These are phyloP conservation scores for Populus deltoides DNA, from an alignment of 345 rosid genomes.

Conservation along the genomic window DNA sequence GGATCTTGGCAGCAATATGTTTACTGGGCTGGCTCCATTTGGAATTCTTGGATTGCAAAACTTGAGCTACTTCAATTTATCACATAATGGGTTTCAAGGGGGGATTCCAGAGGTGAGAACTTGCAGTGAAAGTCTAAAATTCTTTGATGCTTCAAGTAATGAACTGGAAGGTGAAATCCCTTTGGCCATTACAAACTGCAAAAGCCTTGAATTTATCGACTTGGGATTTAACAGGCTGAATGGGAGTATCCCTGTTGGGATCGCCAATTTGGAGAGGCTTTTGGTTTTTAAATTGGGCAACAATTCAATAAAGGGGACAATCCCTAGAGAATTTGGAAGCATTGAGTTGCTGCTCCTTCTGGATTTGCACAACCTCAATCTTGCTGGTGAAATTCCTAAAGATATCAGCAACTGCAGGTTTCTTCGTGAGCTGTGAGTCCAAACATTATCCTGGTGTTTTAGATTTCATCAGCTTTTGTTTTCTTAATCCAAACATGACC, in stretches of 20 bases:
- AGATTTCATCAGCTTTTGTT: constrained; percentile 16
- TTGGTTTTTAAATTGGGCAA: constrained; percentile 64
- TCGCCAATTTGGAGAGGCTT: constrained; percentile 51
- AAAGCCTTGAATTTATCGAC: constrained; percentile 67
- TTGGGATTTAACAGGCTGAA: constrained; percentile 69
- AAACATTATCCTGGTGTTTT: constrained; percentile 10
- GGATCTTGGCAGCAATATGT: constrained; percentile 75
- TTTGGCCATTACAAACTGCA: constrained; percentile 55
- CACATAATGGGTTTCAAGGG: constrained; percentile 65
- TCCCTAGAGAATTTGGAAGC: constrained; percentile 58
- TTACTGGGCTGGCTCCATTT: constrained; percentile 68
- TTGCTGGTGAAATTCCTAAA: constrained; percentile 58
- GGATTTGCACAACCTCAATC: constrained; percentile 78
- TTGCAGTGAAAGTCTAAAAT: constrained; percentile 58
- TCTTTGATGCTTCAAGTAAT: constrained; percentile 78
- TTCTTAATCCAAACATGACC: constrained; percentile 17
- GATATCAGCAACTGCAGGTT: constrained; percentile 66
- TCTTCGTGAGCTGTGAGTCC: constrained; percentile 84
- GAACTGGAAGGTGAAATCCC: constrained; percentile 61
- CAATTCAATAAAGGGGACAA: constrained; percentile 59
- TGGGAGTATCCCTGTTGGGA: constrained; percentile 60
- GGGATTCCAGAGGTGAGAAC: constrained; percentile 49
- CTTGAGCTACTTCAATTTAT: constrained; percentile 62
- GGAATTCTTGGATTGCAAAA: constrained; percentile 55
- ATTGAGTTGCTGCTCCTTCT: constrained; percentile 65